Base-by-base conservation (phyloP, 2,329 filamentous ascomycete species). In the Didymella lethalis region DNA sequence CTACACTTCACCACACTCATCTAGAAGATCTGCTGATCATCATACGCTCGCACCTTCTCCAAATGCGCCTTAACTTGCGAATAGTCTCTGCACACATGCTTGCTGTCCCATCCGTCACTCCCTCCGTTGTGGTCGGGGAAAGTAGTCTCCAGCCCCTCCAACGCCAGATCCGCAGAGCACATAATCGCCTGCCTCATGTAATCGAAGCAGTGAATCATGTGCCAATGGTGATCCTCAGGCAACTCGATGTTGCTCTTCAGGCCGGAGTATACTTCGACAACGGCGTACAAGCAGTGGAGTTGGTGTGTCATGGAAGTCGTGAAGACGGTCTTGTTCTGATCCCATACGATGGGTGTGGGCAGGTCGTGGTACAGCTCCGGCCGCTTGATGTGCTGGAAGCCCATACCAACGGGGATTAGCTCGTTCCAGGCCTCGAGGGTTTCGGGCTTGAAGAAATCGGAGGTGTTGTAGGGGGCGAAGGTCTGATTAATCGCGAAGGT, bases 151-250 rank as follows among this genome's bases (percentile, higher is more conserved):
- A 74, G 14, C 0, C 73, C 73, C 47, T 76, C 73, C 0, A 76
- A 57, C 18, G 61, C 60, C 64, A 75, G 66, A 62, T 76, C 73
- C 1, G 73, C 73, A 26, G 45, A 59, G 44, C 73, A 76, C 64
- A 74, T 62, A 43, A 76, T 76, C 0, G 73, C 68, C 48, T 76
- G 73, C 0, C 73, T 66, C 71, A 76, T 69, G 58, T 75, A 76
- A 41, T 76, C 73, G 48, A 75, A 76, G 64, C 73, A 75, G 48
- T 76, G 73, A 25, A 75, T 76, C 71, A 75, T 75, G 49, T 76
- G 73, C 73, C 72, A 75, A 60, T 75, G 73, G 50, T 75, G 72
- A 47, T 75, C 72, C 31, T 75, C 72, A 38, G 71, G 69, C 12
- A 75, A 60, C 18, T 62, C 41, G 32, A 65, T 65, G 28, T 64